phyloP scores from a whole-genome alignment of 1,139 yeast genomes.

The Debaryomyces subglobosus region DNA sequence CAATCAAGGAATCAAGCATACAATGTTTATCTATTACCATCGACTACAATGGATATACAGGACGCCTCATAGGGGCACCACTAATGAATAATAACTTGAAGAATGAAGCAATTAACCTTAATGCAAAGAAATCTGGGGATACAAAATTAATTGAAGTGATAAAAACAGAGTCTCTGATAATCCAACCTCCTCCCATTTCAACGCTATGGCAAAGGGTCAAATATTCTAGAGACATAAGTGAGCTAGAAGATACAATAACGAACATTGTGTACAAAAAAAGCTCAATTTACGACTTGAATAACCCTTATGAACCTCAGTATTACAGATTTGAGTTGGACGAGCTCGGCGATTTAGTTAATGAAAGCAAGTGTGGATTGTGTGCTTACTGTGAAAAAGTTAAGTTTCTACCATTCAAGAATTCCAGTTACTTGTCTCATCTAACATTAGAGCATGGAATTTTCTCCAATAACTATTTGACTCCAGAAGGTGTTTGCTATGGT shows the following conservation, averaged over 20 bases:
- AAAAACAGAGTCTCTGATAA: background rate
- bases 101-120: conserved; percentile 10
- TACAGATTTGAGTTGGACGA: conserved; percentile 28
- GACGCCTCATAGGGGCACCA: conserved; percentile 9
- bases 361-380: conserved; percentile 35
- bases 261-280: conserved; percentile 26
- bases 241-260: conserved; percentile 10
- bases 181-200: conserved; percentile 10
- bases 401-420: conserved; percentile 37
- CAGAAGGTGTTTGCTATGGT: conserved; percentile 21
- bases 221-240: conserved; percentile 14
- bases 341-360: conserved; percentile 21
- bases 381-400: conserved; percentile 34
- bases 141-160: conserved; percentile 8
- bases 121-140: background rate
- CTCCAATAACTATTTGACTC: conserved; percentile 32
- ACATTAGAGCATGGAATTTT: conserved; percentile 40
- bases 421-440: conserved; percentile 37
- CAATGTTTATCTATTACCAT: conserved; percentile 15
- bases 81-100: conserved; percentile 8
- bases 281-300: conserved; percentile 18
- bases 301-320: conserved; percentile 34
- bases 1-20: conserved; percentile 13
- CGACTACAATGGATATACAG: conserved; percentile 15
- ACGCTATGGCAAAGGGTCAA: conserved; percentile 14